phyloP scores from a whole-genome alignment of 805 yeast genomes.

The Monosporozyma aquatica region DNA sequence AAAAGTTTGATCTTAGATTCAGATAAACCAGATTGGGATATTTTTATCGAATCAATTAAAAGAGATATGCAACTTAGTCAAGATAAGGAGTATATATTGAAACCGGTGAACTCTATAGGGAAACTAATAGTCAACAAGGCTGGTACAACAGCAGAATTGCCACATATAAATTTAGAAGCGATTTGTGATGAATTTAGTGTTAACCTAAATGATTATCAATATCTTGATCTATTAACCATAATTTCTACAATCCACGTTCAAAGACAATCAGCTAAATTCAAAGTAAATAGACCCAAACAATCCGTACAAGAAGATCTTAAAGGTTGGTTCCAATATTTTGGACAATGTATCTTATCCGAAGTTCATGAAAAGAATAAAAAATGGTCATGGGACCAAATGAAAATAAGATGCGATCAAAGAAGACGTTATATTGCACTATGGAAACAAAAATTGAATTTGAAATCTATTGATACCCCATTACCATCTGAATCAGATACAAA shows the following conservation, averaged over 20 bases:
- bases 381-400: slow-evolving; percentile 85
- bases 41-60: neutral
- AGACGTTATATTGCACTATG: slow-evolving; percentile 57
- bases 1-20: neutral
- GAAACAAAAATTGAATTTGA: slow-evolving; percentile 44
- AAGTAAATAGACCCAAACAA: slow-evolving; percentile 57
- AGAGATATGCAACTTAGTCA: neutral
- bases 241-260: slow-evolving; percentile 76
- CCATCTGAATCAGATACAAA: slow-evolving; percentile 32
- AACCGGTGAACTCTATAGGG: slow-evolving; percentile 87
- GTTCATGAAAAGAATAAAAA: slow-evolving; percentile 70
- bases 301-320: slow-evolving; percentile 50
- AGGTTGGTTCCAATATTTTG: slow-evolving; percentile 79
- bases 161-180: slow-evolving; percentile 66
- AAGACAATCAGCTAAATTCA: slow-evolving; percentile 66
- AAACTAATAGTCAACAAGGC: slow-evolving; percentile 69
- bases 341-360: slow-evolving; percentile 63
- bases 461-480: slow-evolving; percentile 25
- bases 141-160: slow-evolving; percentile 58
- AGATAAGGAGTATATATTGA: slow-evolving; percentile 35
- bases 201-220: slow-evolving; percentile 76
- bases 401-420: slow-evolving; percentile 63
- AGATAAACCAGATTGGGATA: neutral
- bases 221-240: slow-evolving; percentile 70
- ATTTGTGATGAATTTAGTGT: slow-evolving; percentile 86